phyloP scores from a whole-genome alignment of 1,284 basidiomycete species.

The Marasmius tenuissimus region DNA sequence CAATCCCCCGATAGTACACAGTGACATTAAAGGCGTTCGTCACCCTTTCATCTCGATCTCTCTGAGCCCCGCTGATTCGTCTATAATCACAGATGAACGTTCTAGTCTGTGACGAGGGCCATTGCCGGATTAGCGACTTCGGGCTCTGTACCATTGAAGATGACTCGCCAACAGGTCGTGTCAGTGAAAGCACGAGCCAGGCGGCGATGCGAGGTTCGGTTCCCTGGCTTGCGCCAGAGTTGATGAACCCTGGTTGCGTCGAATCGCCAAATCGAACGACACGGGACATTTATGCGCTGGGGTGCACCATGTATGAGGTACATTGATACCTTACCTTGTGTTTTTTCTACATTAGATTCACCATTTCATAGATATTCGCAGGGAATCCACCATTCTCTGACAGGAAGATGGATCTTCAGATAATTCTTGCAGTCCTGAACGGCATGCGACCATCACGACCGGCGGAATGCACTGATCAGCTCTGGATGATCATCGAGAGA shows the following conservation, averaged over 20 bases:
- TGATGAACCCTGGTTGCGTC: conserved; percentile 1
- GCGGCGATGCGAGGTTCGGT: conserved; percentile 1
- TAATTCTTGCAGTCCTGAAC: not conserved
- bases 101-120: conserved; percentile 1
- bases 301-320: conserved; percentile 11
- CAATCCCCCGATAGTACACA: conserved; percentile 16
- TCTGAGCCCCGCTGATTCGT: not conserved
- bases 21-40: conserved; percentile 19
- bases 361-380: not conserved
- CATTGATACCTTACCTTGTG: not conserved
- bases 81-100: conserved; percentile 9
- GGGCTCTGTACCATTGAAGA: conserved; percentile 7
- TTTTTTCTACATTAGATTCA: too few species aligned
- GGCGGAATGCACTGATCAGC: not conserved
- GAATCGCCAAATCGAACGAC: not conserved
- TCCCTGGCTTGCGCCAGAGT: conserved; percentile 11
- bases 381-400: not conserved
- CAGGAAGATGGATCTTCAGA: not conserved
- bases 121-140: conserved; percentile 10
- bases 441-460: not conserved
- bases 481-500: not conserved
- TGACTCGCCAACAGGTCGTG: not conserved
- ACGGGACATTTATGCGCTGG: conserved; percentile 11
- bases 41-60: too few species aligned
- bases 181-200: not conserved